Conservation (phyloP, 768 basidiomycete genomes). For the Podaxis sp. region DNA sequence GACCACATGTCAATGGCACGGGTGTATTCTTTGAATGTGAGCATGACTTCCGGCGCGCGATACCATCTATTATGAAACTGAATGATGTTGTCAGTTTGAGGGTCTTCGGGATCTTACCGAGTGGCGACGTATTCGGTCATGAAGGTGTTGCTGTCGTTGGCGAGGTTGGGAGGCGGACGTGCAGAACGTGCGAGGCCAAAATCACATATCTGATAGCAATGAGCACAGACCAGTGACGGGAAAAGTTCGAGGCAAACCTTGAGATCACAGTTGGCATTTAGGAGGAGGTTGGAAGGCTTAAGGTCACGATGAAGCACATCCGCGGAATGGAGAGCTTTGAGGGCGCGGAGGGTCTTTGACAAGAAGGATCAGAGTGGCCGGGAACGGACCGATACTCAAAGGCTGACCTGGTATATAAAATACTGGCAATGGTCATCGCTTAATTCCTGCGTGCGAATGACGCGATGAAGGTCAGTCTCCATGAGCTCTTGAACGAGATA, state of each 20-base stretch:
- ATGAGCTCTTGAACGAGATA: slow-evolving; percentile 80
- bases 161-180: slow-evolving; percentile 69
- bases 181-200: slow-evolving; percentile 86
- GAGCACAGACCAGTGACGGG: not conserved
- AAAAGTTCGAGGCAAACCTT: slow-evolving; percentile 57
- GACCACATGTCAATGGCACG: slow-evolving; percentile 86
- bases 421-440: slow-evolving; percentile 96
- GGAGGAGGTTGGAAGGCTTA: slow-evolving; percentile 95
- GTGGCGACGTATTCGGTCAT: slow-evolving; percentile 97
- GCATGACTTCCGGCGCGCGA: slow-evolving; percentile 96
- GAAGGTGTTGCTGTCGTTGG: slow-evolving; percentile 70
- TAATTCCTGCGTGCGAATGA: slow-evolving; percentile 92
- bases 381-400: not conserved
- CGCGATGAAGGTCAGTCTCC: slow-evolving; percentile 97
- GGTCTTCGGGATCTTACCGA: slow-evolving; percentile 39
- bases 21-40: slow-evolving; percentile 96
- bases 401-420: slow-evolving; percentile 71
- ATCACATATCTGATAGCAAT: slow-evolving; percentile 62
- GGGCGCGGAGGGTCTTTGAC: slow-evolving; percentile 72
- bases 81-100: not conserved
- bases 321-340: slow-evolving; percentile 95
- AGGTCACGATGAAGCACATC: slow-evolving; percentile 96
- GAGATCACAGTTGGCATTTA: slow-evolving; percentile 96
- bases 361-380: not conserved
- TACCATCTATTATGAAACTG: slow-evolving; percentile 70